Percentiles rank a stretch among this genome's conserved stretches.
Evolutionary conservation across 2,329 filamentous ascomycete species (phyloP).

Genomic region (Botryotinia globosa): DNA sequence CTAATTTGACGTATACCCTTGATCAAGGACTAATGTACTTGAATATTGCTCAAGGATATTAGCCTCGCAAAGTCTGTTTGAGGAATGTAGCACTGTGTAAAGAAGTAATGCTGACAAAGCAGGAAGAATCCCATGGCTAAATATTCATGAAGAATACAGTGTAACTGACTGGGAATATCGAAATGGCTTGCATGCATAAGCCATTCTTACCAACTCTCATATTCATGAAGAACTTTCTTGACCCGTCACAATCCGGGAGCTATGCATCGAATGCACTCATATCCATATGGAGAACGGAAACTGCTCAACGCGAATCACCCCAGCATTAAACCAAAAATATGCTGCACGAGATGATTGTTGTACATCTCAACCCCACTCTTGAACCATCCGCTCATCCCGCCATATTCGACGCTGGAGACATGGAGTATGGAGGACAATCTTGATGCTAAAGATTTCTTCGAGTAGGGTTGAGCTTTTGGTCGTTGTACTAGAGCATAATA

Average conservation of each 20-base stretch:
- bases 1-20: neutral
- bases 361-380: slow-evolving; percentile 1
- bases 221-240: neutral
- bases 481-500: neutral
- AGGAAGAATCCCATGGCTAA: neutral
- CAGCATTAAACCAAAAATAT: neutral
- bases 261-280: neutral
- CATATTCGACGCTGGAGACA: neutral
- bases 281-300: neutral
- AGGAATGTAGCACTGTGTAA: neutral
- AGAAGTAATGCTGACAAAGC: neutral
- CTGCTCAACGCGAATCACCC: neutral
- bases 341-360: slow-evolving; percentile 1
- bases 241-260: neutral
- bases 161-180: neutral
- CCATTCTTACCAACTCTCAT: neutral
- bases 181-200: neutral
- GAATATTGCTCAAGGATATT: neutral
- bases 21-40: neutral
- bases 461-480: neutral
- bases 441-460: slow-evolving; percentile 1
- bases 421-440: neutral
- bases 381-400: neutral
- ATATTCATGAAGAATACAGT: neutral
- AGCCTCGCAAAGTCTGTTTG: neutral